These are phyloP conservation scores for Medicago lupulina DNA, from an alignment of 306 rosid species.

Conservation along the genomic window DNA sequence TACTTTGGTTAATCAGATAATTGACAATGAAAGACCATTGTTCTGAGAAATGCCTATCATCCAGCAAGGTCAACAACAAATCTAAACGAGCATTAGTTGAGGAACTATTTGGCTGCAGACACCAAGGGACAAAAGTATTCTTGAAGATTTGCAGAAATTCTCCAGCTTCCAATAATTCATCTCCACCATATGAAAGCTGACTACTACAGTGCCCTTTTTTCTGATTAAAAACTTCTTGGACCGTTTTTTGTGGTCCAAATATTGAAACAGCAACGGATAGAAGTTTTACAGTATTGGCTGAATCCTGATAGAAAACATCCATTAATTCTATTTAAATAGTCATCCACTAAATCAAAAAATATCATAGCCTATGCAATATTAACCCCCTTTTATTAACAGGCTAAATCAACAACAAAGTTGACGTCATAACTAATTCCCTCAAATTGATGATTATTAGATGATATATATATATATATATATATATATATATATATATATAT, in stretches of 20 bases:
- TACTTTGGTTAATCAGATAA: conserved; percentile 57
- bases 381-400: conserved; percentile 14
- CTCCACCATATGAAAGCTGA: conserved; percentile 48
- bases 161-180: conserved; percentile 48
- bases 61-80: conserved; percentile 77
- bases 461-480: too few relatives aligned
- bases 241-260: conserved; percentile 79
- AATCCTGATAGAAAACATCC: conserved; percentile 58
- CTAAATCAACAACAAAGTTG: conserved; percentile 27
- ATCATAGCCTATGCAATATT: conserved; percentile 16
- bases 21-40: conserved; percentile 75
- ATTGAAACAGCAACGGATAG: conserved; percentile 69
- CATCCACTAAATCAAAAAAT: conserved; percentile 19
- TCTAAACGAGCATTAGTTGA: conserved; percentile 73
- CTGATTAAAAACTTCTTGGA: conserved; percentile 62
- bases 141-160: conserved; percentile 78
- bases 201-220: conserved; percentile 44
- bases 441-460: not conserved
- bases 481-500: too few relatives aligned
- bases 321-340: not conserved
- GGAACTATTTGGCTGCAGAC: conserved; percentile 61
- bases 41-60: conserved; percentile 79
- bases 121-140: conserved; percentile 84
- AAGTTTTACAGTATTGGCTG: conserved; percentile 70
- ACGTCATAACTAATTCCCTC: conserved; percentile 17